Evolutionary conservation across 371 early-diverging fungal species (phyloP).

Genomic region (Mucor racemosus): DNA sequence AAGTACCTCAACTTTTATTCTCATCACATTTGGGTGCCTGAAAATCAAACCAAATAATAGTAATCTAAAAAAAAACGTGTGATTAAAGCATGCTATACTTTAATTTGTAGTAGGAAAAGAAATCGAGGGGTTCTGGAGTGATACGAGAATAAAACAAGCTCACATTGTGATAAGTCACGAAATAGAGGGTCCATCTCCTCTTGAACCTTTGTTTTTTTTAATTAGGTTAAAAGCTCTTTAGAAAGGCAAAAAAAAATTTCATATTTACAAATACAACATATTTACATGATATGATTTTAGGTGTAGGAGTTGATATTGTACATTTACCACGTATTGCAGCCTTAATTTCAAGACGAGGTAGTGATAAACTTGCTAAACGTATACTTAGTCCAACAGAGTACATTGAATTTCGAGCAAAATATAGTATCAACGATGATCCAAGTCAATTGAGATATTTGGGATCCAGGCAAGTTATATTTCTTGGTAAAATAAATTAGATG

Average conservation of each 20-base stretch:
- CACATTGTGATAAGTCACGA: background rate
- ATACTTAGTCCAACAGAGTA: conserved; percentile 48
- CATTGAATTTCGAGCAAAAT: conserved; percentile 29
- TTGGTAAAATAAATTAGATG: background rate
- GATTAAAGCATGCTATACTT: too few relatives aligned
- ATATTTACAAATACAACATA: background rate
- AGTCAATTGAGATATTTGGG: conserved; percentile 35
- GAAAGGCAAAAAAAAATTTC: too few relatives aligned
- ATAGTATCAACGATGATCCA: background rate
- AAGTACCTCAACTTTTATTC: too few relatives aligned
- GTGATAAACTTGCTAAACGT: conserved; percentile 42
- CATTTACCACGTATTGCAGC: conserved; percentile 51
- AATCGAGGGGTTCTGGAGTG: too few relatives aligned
- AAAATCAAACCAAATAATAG: too few relatives aligned
- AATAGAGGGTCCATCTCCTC: background rate
- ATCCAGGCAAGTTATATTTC: conserved; percentile 33
- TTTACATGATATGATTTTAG: conserved; percentile 48
- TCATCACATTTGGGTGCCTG: too few relatives aligned
- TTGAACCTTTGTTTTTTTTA: background rate
- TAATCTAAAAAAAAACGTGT: too few relatives aligned
- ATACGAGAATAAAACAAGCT: background rate
- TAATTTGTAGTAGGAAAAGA: too few relatives aligned
- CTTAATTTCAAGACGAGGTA: conserved; percentile 39
- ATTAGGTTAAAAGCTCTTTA: too few relatives aligned
- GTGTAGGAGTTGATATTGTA: conserved; percentile 65